Conservation (phyloP, 2,329 filamentous ascomycete genomes). For the Paecilomyces niveus region DNA sequence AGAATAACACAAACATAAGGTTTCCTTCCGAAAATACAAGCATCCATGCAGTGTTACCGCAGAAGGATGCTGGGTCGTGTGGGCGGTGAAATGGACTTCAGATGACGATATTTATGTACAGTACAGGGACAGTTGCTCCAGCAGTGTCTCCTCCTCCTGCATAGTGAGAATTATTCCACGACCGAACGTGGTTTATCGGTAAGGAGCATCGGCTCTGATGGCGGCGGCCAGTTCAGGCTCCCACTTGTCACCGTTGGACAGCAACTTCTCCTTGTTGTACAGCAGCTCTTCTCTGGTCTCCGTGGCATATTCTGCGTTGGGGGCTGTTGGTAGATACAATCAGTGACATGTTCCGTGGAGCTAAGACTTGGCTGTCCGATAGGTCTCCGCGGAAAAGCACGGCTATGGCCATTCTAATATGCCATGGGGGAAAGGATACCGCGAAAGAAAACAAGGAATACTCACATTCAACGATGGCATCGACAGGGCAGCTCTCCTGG, state of each 20-base stretch:
- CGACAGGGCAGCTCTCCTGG: constrained; percentile 97
- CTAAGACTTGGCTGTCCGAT: not conserved
- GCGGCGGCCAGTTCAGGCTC: constrained; percentile 91
- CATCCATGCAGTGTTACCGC: constrained; percentile 7
- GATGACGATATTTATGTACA: not conserved
- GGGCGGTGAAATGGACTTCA: not conserved
- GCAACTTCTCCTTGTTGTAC: constrained; percentile 95
- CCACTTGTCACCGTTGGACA: constrained; percentile 92
- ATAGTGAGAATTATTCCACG: not conserved
- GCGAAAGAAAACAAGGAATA: constrained; percentile 4
- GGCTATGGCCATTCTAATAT: not conserved
- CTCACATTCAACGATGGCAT: constrained; percentile 76
- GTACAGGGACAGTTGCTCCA: not conserved
- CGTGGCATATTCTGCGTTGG: constrained; percentile 68
- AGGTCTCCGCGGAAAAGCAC: not conserved
- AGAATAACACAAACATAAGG: not conserved
- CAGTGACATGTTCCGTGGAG: constrained; percentile 7
- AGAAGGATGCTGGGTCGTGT: not conserved
- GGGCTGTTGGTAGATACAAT: constrained; percentile 35
- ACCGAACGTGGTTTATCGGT: constrained; percentile 54
- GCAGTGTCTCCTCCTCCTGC: not conserved
- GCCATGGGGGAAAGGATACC: not conserved
- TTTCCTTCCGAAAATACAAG: constrained; percentile 20
- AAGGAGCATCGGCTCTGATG: constrained; percentile 88
- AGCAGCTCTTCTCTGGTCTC: constrained; percentile 85